These are phyloP conservation scores for Phaeomoniella chlamydospora DNA, from an alignment of 2,329 filamentous ascomycete genomes.

Conservation along the genomic window DNA sequence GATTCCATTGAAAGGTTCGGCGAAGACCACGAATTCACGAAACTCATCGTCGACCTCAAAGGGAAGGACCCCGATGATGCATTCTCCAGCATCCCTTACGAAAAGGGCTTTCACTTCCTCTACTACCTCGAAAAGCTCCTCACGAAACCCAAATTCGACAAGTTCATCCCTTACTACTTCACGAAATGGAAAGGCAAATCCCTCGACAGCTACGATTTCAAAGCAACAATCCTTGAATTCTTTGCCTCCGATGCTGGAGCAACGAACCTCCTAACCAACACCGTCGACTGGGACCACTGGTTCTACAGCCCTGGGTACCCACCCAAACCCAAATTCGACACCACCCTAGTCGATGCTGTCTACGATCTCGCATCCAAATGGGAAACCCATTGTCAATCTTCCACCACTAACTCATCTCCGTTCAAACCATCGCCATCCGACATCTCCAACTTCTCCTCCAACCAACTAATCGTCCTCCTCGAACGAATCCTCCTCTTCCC, in stretches of 20 bases:
- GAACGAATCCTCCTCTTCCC: conserved; percentile 57
- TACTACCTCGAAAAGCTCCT: conserved; percentile 80
- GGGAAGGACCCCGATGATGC: conserved; percentile 91
- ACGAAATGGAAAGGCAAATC: conserved; percentile 71
- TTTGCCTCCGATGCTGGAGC: conserved; percentile 54
- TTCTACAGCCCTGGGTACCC: conserved; percentile 84
- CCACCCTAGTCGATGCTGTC: conserved; percentile 70
- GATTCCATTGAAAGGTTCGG: conserved; percentile 70
- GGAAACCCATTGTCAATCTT: conserved; percentile 37
- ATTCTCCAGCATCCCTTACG: conserved; percentile 84
- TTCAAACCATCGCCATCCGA: conserved; percentile 55
- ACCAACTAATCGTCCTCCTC: conserved; percentile 85
- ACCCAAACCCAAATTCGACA: conserved; percentile 83
- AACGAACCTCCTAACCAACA: conserved; percentile 44
- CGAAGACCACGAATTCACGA: conserved; percentile 80
- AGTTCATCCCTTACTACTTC: conserved; percentile 94
- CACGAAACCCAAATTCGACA: conserved; percentile 76
- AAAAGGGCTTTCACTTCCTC: conserved; percentile 91
- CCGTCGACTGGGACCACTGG: conserved; percentile 83
- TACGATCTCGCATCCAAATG: conserved; percentile 72
- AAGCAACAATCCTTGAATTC: conserved; percentile 71
- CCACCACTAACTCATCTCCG: conserved; percentile 10
- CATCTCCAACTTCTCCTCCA: conserved; percentile 60
- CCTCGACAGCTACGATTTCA: conserved; percentile 89
- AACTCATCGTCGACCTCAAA: conserved; percentile 73